These are phyloP conservation scores for Eucalyptus cladocalyx DNA, from an alignment of 345 rosid genomes.

Conservation along the genomic window DNA sequence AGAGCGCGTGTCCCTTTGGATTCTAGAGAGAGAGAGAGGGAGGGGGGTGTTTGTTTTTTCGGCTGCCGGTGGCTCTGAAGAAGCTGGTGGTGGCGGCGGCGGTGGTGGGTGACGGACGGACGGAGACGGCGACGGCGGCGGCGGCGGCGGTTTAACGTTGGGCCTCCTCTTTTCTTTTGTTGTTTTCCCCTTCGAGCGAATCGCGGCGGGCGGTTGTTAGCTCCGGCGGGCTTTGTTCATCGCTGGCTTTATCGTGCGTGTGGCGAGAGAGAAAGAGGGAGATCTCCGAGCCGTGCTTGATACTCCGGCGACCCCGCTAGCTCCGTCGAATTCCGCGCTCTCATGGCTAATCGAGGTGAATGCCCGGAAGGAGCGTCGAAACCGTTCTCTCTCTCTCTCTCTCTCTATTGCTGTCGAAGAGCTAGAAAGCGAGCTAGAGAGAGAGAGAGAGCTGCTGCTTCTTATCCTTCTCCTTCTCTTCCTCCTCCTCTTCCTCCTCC, in stretches of 20 bases:
- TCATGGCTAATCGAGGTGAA: constrained; percentile 33
- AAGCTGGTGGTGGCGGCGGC: background rate
- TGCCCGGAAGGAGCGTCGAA: background rate
- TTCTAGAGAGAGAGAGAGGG: background rate
- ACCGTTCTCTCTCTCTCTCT: background rate
- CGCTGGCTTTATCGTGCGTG: background rate
- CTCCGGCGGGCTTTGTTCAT: background rate
- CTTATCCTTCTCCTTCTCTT: background rate
- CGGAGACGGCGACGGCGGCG: background rate
- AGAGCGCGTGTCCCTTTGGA: background rate
- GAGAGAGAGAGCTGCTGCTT: background rate
- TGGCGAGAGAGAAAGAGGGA: background rate
- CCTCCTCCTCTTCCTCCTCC: no score
- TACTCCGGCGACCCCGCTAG: background rate
- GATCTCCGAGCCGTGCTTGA: background rate
- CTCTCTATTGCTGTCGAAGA: background rate
- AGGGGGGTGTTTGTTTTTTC: background rate
- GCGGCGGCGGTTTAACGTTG: background rate
- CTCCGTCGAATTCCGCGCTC: background rate
- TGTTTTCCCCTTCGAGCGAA: background rate
- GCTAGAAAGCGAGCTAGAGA: background rate
- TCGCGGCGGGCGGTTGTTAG: background rate
- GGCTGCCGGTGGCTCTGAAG: background rate
- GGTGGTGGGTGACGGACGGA: background rate
- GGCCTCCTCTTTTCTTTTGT: background rate